phyloP scores from a whole-genome alignment of 2,329 filamentous ascomycete species.

The Leptographium radiaticola region DNA sequence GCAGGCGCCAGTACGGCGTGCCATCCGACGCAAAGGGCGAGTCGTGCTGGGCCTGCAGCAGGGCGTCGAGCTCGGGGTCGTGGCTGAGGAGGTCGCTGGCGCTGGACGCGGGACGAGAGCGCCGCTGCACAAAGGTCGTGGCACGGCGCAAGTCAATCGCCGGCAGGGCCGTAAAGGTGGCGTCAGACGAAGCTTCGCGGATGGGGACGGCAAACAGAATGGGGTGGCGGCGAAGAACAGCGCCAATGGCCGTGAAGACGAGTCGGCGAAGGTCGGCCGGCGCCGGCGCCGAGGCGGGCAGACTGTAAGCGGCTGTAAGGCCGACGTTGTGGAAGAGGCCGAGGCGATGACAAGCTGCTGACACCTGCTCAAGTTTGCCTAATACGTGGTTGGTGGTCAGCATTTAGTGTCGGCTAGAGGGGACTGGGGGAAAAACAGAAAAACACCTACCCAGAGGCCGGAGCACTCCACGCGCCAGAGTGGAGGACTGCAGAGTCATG shows the following conservation, averaged over 20 bases:
- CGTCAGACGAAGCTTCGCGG: background rate
- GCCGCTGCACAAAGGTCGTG: background rate
- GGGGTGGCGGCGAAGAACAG: background rate
- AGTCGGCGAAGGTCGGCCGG: background rate
- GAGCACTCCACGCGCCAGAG: background rate
- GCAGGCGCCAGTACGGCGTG: background rate
- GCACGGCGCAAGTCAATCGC: background rate
- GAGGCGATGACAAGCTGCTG: background rate
- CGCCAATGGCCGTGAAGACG: background rate
- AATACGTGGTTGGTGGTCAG: background rate
- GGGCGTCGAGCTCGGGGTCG: background rate
- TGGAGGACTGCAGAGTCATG: no score
- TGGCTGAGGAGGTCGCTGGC: background rate
- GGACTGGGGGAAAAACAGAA: no score
- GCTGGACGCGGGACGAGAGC: background rate
- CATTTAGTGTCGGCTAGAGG: no score
- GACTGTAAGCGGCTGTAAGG: background rate
- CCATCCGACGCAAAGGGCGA: background rate
- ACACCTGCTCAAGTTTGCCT: conserved; percentile 2
- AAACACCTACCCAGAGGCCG: background rate
- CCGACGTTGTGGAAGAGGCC: conserved; percentile 1
- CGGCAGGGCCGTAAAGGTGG: background rate
- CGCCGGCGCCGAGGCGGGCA: background rate
- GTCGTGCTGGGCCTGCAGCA: background rate
- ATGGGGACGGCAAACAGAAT: background rate